phyloP scores from a whole-genome alignment of 164 flowering plant genomes.

The Tinospora cordifolia region DNA sequence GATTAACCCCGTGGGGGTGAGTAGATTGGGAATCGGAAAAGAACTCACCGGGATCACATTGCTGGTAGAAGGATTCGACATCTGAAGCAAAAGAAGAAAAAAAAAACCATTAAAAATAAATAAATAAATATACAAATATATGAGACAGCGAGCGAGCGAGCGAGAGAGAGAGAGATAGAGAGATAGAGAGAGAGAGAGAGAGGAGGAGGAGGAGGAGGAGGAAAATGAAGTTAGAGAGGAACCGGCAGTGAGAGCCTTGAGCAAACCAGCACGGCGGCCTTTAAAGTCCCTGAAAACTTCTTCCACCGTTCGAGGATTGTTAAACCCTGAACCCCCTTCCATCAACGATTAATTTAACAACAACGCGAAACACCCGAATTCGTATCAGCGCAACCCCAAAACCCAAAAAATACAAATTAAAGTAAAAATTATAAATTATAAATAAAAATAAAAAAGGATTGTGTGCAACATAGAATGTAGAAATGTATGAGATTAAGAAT shows the following conservation, averaged over 20 bases:
- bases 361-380: no score
- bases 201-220: no score
- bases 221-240: no score
- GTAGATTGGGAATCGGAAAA: background rate
- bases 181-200: background rate
- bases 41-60: constrained; percentile 63
- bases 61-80: constrained; percentile 47
- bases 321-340: constrained; percentile 1
- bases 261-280: constrained; percentile 29
- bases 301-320: constrained; percentile 29
- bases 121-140: background rate
- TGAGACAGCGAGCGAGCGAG: background rate
- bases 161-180: background rate
- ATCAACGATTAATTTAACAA: no score
- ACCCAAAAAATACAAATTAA: no score
- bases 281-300: constrained; percentile 34
- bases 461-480: no score
- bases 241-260: constrained; percentile 37
- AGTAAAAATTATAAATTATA: no score
- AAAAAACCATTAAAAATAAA: background rate
- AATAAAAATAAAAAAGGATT: no score
- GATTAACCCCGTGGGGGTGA: background rate
- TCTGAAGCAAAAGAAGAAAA: constrained; percentile 35
- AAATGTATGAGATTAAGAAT: no score
- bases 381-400: no score